Conservation (phyloP, 2,329 filamentous ascomycete species). For the Cladosporium sphaerospermum region DNA sequence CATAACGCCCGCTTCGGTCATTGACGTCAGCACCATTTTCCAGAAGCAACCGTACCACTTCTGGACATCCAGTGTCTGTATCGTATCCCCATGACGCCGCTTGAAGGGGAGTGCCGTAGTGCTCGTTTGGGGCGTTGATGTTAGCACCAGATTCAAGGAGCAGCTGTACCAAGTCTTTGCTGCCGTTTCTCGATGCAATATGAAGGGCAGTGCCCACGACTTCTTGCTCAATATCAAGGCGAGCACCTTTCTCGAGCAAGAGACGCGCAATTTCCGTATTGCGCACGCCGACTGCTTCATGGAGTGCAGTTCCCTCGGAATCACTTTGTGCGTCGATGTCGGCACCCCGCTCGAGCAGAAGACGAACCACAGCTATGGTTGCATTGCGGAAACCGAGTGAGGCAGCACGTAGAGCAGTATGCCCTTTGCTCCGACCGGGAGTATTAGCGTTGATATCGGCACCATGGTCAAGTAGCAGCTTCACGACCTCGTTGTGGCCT, state of each 20-base stretch:
- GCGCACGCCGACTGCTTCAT: constrained; percentile 14
- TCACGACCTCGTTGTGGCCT: constrained; percentile 18
- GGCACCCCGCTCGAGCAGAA: neutral
- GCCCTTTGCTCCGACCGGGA: neutral
- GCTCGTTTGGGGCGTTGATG: neutral
- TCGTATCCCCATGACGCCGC: neutral
- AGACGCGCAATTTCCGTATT: constrained; percentile 18
- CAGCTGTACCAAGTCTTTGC: neutral
- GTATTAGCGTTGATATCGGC: constrained; percentile 16
- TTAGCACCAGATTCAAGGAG: neutral
- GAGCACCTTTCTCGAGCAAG: constrained; percentile 15
- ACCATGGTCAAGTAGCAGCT: constrained; percentile 16
- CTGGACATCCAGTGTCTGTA: neutral
- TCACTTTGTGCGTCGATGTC: constrained; percentile 8
- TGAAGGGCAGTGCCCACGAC: constrained; percentile 11
- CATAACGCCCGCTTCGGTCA: neutral
- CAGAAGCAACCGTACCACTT: constrained; percentile 13
- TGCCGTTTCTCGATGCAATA: constrained; percentile 3
- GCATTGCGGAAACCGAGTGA: neutral
- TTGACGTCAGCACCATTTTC: constrained; percentile 16
- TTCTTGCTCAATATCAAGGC: neutral
- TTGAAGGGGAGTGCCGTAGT: neutral
- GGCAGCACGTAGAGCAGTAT: constrained; percentile 13
- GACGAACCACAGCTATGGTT: neutral
- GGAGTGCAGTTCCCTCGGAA: constrained; percentile 17